A percentile compares a stretch with the other conserved stretches of the same genome.
These are phyloP conservation scores for Blastocystis sp. DNA, from an alignment of 352 stramenopile genomes.

Conservation along the genomic window DNA sequence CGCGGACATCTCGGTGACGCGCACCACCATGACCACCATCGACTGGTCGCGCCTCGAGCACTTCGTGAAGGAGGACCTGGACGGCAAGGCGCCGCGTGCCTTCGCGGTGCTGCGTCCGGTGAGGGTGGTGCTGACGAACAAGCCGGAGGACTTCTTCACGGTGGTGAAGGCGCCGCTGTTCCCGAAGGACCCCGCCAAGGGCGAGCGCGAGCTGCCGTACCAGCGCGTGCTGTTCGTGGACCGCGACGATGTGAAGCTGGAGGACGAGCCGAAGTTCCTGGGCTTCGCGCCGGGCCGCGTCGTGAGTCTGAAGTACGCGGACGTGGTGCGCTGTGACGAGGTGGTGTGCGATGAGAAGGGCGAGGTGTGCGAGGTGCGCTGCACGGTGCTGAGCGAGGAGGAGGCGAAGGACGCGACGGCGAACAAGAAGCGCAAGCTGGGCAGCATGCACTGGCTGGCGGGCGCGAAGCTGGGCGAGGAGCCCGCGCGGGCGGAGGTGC, in stretches of 20 bases:
- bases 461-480: slow-evolving; percentile 76
- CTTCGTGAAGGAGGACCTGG: slow-evolving; percentile 78
- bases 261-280: slow-evolving; percentile 82
- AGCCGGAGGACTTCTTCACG: slow-evolving; percentile 6
- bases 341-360: slow-evolving; percentile 78
- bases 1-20: slow-evolving; percentile 81
- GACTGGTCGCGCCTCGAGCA: slow-evolving; percentile 77
- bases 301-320: slow-evolving; percentile 91
- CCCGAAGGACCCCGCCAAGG: slow-evolving; percentile 70
- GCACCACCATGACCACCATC: slow-evolving; percentile 78
- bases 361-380: slow-evolving; percentile 55
- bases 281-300: slow-evolving; percentile 88
- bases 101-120: slow-evolving; percentile 81
- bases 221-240: slow-evolving; percentile 70
- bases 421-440: slow-evolving; percentile 83
- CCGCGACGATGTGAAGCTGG: slow-evolving; percentile 68
- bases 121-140: slow-evolving; percentile 79
- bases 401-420: slow-evolving; percentile 77
- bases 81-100: slow-evolving; percentile 75
- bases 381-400: slow-evolving; percentile 71
- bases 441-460: slow-evolving; percentile 92
- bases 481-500: slow-evolving; percentile 80
- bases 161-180: slow-evolving; percentile 66
- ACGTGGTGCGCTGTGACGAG: slow-evolving; percentile 86
- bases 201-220: slow-evolving; percentile 51